phyloP scores from a whole-genome alignment of 345 rosid genomes.

The Leavenworthia alabamica region DNA sequence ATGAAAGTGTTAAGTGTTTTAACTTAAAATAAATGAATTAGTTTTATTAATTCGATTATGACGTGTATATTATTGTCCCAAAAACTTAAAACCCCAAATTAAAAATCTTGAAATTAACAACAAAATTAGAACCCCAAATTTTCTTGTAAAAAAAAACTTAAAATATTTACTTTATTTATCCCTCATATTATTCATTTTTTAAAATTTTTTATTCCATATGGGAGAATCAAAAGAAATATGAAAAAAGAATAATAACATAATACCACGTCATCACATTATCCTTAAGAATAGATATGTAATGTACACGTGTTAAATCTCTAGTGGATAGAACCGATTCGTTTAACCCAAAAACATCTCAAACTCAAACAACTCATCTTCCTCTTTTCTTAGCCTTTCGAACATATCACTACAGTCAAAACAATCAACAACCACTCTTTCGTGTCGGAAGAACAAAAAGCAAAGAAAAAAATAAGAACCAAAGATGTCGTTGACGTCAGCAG shows the following conservation, averaged over 20 bases:
- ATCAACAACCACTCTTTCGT: slow-evolving; percentile 5
- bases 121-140: background rate
- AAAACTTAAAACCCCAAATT: too few species aligned
- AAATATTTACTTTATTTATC: background rate
- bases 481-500: slow-evolving; percentile 59
- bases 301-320: slow-evolving; percentile 49
- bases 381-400: slow-evolving; percentile 22
- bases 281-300: slow-evolving; percentile 39
- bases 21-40: background rate
- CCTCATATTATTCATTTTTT: background rate
- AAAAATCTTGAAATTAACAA: background rate
- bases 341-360: slow-evolving; percentile 25
- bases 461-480: background rate
- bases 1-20: background rate
- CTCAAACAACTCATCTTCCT: background rate
- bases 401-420: slow-evolving; percentile 8
- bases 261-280: slow-evolving; percentile 32
- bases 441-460: background rate
- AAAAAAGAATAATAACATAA: background rate
- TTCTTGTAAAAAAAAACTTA: background rate
- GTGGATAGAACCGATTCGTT: slow-evolving; percentile 50
- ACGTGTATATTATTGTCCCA: background rate
- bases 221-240: background rate
- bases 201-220: background rate
- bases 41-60: background rate